phyloP scores from a whole-genome alignment of 192 early-diverging fungal species.

The Mortierella alpina region DNA sequence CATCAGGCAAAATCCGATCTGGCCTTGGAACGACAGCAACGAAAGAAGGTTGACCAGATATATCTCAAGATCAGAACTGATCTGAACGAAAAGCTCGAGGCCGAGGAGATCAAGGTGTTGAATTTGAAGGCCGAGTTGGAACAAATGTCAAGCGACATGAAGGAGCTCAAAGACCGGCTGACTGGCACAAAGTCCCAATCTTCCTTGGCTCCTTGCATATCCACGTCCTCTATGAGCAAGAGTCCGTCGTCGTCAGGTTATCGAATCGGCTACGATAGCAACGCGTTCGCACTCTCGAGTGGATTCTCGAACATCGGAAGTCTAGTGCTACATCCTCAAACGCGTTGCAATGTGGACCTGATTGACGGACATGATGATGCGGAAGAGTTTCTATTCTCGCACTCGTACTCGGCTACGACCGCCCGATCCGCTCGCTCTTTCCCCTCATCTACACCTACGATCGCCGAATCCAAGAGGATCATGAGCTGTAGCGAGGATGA shows the following conservation, averaged over 20 bases:
- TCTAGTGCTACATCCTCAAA: slow-evolving; percentile 2
- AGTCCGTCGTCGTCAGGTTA: background rate
- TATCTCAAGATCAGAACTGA: slow-evolving; percentile 31
- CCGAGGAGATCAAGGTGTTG: slow-evolving; percentile 21
- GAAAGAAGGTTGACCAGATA: slow-evolving; percentile 28
- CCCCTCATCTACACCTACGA: background rate
- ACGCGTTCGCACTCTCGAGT: slow-evolving; percentile 25
- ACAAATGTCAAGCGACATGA: slow-evolving; percentile 19
- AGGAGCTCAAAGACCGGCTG: slow-evolving; percentile 24
- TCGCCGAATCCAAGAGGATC: background rate
- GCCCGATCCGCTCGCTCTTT: background rate
- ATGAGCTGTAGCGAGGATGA: slow-evolving; percentile 29
- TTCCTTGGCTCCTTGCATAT: background rate
- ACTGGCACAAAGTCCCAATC: background rate
- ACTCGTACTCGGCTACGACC: slow-evolving; percentile 20
- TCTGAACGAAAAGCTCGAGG: slow-evolving; percentile 26
- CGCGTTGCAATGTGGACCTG: background rate
- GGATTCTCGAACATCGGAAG: slow-evolving; percentile 30
- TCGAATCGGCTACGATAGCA: slow-evolving; percentile 29
- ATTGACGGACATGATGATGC: slow-evolving; percentile 39
- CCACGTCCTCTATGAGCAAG: background rate
- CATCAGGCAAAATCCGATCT: slow-evolving; percentile 29
- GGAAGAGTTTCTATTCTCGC: slow-evolving; percentile 26
- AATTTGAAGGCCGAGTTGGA: slow-evolving; percentile 31
- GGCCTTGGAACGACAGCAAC: slow-evolving; percentile 32